phyloP scores from a whole-genome alignment of 2,329 filamentous ascomycete species.

The Monosporascus sp. region DNA sequence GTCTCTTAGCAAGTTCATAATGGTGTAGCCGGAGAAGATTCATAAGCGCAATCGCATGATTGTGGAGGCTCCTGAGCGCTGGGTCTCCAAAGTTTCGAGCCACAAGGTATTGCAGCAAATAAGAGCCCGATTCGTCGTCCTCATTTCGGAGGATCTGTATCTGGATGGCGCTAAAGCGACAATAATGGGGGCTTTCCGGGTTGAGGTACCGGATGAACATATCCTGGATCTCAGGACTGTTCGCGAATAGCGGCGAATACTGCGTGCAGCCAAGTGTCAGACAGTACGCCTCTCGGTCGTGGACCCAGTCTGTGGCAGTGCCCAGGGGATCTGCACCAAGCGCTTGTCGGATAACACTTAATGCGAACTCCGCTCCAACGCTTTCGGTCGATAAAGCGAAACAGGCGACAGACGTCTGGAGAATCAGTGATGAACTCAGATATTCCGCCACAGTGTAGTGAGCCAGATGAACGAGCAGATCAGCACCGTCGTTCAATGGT shows the following conservation, averaged over 20 bases:
- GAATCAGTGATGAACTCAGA: conserved; percentile 2
- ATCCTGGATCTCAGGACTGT: neutral
- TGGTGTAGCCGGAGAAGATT: too few relatives aligned
- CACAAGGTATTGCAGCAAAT: too few relatives aligned
- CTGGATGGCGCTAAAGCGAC: neutral
- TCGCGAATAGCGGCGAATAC: too few relatives aligned
- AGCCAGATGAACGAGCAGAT: conserved; percentile 4
- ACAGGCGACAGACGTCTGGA: neutral
- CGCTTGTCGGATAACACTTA: neutral
- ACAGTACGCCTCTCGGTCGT: conserved; percentile 5
- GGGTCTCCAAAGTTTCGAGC: too few relatives aligned
- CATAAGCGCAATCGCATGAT: too few relatives aligned
- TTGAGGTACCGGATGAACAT: neutral
- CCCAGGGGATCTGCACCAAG: neutral
- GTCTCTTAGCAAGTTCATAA: too few relatives aligned
- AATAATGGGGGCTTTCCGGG: neutral
- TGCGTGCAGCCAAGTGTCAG: neutral
- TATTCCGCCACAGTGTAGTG: conserved; percentile 13
- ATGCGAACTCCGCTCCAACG: neutral
- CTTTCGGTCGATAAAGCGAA: neutral
- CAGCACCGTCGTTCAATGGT: neutral
- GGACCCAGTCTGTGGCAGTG: neutral
- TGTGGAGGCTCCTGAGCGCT: too few relatives aligned
- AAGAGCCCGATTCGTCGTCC: too few relatives aligned
- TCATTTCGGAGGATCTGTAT: neutral